A percentile compares a stretch with the other conserved stretches of the same genome.
These are phyloP conservation scores for Saccharomyces uvarum DNA, from an alignment of 1,139 yeast species.

Conservation along the genomic window DNA sequence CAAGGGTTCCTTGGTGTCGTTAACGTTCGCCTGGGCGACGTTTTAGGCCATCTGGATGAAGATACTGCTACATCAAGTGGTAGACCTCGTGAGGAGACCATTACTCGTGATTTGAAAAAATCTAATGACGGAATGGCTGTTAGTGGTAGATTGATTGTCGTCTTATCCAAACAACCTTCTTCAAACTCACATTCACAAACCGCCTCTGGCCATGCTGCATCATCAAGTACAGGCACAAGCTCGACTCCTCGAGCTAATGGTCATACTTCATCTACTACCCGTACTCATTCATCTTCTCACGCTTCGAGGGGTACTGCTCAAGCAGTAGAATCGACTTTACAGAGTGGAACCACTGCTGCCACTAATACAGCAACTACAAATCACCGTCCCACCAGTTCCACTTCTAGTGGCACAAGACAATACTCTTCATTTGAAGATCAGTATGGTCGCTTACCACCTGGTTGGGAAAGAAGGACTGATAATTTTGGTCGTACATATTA, in stretches of 20 bases:
- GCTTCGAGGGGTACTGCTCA: conserved; percentile 21
- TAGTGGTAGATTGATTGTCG: conserved; percentile 82
- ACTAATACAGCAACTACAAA: conserved; percentile 15
- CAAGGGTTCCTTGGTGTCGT: conserved; percentile 98
- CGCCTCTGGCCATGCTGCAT: conserved; percentile 8
- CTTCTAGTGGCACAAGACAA: conserved; percentile 41
- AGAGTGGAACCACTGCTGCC: conserved; percentile 21
- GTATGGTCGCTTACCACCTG: conserved; percentile 91
- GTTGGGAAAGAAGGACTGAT: conserved; percentile 98
- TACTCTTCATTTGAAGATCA: conserved; percentile 94
- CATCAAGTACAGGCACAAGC: conserved; percentile 8
- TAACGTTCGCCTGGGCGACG: conserved; percentile 83
- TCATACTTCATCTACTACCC: conserved; percentile 5
- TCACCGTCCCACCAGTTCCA: neutral
- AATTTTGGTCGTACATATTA: conserved; percentile 95
- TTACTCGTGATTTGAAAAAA: conserved; percentile 84
- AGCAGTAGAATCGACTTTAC: conserved; percentile 25
- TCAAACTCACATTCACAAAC: conserved; percentile 2
- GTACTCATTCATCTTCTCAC: conserved; percentile 5
- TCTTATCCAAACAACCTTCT: conserved; percentile 39
- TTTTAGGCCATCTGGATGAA: conserved; percentile 53
- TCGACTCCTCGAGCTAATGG: conserved; percentile 7
- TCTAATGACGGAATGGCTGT: conserved; percentile 89
- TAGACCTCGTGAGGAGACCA: conserved; percentile 63
- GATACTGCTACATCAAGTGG: conserved; percentile 22